Evolutionary conservation across 139 green algal genomes (phyloP), one percentile per base, ranked within the genome.

Genomic region (Nannochloris sp.): DNA sequence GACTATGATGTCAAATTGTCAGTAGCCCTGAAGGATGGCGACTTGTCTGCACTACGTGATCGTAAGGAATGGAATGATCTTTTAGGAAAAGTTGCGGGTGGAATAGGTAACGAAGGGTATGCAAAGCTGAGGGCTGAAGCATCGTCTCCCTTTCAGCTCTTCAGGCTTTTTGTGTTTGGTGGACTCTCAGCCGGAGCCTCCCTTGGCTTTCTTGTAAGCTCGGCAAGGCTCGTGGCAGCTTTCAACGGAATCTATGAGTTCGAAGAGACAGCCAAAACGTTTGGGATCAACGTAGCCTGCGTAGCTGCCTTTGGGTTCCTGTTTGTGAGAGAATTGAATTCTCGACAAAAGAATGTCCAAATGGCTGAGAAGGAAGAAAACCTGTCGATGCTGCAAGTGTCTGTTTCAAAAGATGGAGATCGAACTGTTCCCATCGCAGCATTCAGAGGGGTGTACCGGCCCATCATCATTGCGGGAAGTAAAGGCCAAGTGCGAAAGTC

Each of bases 191-290:
- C 62, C 2, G 86, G 84, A 13, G 89, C 88, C 0, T 74, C 28
- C 17, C n/a, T 94, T 6, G 89, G 88, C 13, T 75, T 95, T 2
- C 33, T 95, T 16, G 82, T 97, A 74, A 95, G 89, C 43, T 23
- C 72, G 0, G 49, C 65, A 16, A 66, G 82, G 3, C 74, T 94
- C 1, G 36, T 84, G 10, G 63, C 66, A 2, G 79, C 86, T 5
- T 25, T 91, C 10, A 67, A n/a, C 12, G 86, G 80, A 28, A 79
- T 74, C 14, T 68, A 84, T 23, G 82, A 90, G 23, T 26, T 95
- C 28, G 69, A 55, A 26, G 84, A 91, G 50, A 81, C 83, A 12
- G 57, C 94, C 13, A 72, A 81, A 51, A 97, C 95, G 68, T 71
- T 95, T 49, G 82, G 65, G 33, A 84, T 95, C 75, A 96, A 96